Evolutionary conservation across 805 yeast species (phyloP).

Genomic region (Lachancea waltii): DNA sequence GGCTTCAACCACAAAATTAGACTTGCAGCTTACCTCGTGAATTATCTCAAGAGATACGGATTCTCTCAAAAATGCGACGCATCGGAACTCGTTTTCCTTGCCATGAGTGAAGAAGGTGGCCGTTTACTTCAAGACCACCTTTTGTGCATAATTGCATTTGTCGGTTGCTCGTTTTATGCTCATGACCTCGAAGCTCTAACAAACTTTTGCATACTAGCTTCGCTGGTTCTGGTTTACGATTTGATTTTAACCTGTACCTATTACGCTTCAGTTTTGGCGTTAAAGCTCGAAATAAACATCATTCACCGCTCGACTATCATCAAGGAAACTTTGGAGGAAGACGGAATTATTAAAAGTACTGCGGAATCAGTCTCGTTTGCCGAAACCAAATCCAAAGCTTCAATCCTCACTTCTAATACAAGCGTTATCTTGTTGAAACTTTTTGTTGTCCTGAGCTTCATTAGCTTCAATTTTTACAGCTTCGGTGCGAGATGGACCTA

Average conservation of each 20-base stretch:
- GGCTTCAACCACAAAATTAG: conserved; percentile 85
- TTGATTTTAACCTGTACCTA: conserved; percentile 69
- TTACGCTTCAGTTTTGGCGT: conserved; percentile 73
- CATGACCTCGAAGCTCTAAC: conserved; percentile 64
- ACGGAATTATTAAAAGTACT: conserved; percentile 69
- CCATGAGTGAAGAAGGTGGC: conserved; percentile 34
- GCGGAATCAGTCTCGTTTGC: conserved; percentile 60
- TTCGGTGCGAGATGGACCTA: conserved; percentile 68
- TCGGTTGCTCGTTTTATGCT: conserved; percentile 58
- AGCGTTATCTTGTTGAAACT: conserved; percentile 51
- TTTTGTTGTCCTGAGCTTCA: conserved; percentile 50
- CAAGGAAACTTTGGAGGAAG: conserved; percentile 82
- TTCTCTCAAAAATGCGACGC: conserved; percentile 29
- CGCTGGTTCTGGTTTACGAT: conserved; percentile 66
- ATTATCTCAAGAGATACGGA: conserved; percentile 31
- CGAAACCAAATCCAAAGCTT: conserved; percentile 18
- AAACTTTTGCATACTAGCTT: conserved; percentile 72
- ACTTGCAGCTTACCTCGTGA: conserved; percentile 55
- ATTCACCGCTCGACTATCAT: conserved; percentile 77
- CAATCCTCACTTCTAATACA: conserved; percentile 33
- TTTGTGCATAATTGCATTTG: conserved; percentile 63
- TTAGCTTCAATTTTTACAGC: conserved; percentile 60
- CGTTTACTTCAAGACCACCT: conserved; percentile 61
- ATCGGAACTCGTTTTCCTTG: conserved; percentile 29
- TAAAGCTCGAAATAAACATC: conserved; percentile 81